Evolutionary conservation across 495 filamentous ascomycete species (phyloP).

Genomic region (Tricharina praecox): DNA sequence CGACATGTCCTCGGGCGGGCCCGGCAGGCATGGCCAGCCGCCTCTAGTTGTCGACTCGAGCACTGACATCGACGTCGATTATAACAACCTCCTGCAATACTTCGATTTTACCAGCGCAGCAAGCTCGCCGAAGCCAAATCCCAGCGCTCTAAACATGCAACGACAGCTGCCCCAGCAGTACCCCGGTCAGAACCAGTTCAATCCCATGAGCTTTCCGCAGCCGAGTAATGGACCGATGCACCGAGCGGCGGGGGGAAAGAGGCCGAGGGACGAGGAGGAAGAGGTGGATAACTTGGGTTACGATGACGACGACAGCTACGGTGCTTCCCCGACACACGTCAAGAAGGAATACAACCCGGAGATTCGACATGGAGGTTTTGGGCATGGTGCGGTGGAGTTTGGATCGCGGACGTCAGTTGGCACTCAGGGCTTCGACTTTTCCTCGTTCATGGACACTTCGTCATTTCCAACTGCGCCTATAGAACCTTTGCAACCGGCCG

Average conservation of each 20-base stretch:
- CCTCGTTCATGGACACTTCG: not conserved
- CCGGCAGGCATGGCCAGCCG: too few species aligned
- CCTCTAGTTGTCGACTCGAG: too few species aligned
- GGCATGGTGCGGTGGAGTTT: not conserved
- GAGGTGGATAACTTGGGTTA: not conserved
- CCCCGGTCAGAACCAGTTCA: not conserved
- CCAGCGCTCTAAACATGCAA: not conserved
- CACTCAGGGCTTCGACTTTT: not conserved
- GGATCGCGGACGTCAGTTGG: too few species aligned
- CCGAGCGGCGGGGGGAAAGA: not conserved
- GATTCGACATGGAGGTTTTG: too few species aligned
- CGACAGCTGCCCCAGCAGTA: not conserved
- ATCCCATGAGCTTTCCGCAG: not conserved
- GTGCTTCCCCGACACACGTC: not conserved
- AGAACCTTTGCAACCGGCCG: not conserved
- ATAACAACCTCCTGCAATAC: not conserved
- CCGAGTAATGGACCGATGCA: not conserved
- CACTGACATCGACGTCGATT: too few species aligned
- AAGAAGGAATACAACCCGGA: too few species aligned
- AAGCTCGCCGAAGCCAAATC: conserved; percentile 3
- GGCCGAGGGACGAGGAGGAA: not conserved
- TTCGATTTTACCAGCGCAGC: conserved; percentile 6
- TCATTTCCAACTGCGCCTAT: too few species aligned
- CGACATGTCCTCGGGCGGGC: too few species aligned
- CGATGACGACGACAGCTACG: not conserved